These are phyloP conservation scores for Alternaria incomplexa DNA, from an alignment of 2,329 filamentous ascomycete genomes.

Conservation along the genomic window DNA sequence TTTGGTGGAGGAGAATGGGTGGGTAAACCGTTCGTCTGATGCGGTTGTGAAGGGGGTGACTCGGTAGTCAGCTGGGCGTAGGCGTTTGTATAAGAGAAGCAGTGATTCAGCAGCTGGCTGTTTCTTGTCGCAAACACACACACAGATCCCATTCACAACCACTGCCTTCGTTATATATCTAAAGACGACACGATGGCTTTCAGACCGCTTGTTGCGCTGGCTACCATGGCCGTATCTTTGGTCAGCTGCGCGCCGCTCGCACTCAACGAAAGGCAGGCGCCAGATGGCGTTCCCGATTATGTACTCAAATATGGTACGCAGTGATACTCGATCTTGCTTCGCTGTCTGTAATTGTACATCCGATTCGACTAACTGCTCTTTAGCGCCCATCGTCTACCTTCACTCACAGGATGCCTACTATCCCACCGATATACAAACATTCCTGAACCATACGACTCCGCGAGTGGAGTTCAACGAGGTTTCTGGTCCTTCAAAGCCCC, in stretches of 20 bases:
- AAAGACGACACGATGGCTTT: conserved; percentile 18
- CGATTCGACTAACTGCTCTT: conserved; percentile 8
- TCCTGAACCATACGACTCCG: conserved; percentile 51
- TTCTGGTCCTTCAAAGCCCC: conserved; percentile 41
- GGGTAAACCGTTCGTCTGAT: neutral
- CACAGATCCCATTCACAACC: neutral
- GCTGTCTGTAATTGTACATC: neutral
- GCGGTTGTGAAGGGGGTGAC: neutral
- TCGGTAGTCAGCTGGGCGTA: conserved; percentile 4
- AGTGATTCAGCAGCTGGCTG: neutral
- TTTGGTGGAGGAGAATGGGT: neutral
- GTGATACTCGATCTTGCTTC: neutral
- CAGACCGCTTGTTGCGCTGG: conserved; percentile 10
- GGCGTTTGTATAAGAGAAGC: conserved; percentile 5
- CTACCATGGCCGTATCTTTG: conserved; percentile 17
- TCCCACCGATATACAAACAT: conserved; percentile 52
- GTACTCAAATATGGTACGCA: conserved; percentile 48
- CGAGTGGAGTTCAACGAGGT: conserved; percentile 46
- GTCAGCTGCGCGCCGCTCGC: conserved; percentile 25
- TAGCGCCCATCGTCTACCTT: conserved; percentile 55
- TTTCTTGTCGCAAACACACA: neutral
- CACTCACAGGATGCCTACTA: conserved; percentile 51
- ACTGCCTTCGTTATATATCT: neutral
- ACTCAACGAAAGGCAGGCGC: conserved; percentile 27
- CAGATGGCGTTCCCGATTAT: conserved; percentile 42